These are phyloP conservation scores for Fusarium irregulare DNA, from an alignment of 2,329 filamentous ascomycete species.

Conservation along the genomic window DNA sequence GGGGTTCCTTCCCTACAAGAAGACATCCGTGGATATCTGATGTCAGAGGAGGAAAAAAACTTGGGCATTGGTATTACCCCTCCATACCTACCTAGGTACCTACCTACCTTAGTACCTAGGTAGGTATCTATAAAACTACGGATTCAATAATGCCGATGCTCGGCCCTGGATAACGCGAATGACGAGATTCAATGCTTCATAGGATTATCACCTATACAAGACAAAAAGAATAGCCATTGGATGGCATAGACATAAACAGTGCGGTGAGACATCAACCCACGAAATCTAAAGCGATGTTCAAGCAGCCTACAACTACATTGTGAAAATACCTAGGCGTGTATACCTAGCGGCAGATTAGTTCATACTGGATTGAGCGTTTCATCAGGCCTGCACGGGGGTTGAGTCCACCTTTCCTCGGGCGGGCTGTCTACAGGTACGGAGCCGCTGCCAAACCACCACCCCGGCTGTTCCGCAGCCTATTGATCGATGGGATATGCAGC, in stretches of 20 bases:
- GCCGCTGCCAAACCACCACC: constrained; percentile 40
- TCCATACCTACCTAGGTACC: constrained; percentile 5
- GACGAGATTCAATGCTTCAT: constrained; percentile 24
- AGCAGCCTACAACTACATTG: not conserved
- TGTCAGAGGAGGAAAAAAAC: constrained; percentile 10
- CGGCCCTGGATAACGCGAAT: constrained; percentile 43
- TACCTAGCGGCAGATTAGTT: constrained; percentile 25
- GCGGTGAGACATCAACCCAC: constrained; percentile 7
- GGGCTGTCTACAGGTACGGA: constrained; percentile 36
- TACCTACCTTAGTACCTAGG: too few relatives aligned
- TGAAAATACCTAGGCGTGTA: constrained; percentile 3
- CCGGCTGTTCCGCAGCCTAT: constrained; percentile 37
- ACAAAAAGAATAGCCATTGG: not conserved
- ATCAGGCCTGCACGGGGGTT: constrained; percentile 9
- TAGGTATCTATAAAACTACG: constrained; percentile 5
- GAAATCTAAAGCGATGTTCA: not conserved
- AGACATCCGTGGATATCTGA: not conserved
- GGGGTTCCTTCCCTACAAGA: not conserved
- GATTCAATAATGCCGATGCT: constrained; percentile 39
- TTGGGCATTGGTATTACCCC: constrained; percentile 10
- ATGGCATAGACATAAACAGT: not conserved
- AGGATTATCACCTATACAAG: not conserved
- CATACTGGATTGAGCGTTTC: constrained; percentile 15
- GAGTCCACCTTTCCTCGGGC: constrained; percentile 20
- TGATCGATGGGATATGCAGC: constrained; percentile 20